These are phyloP conservation scores for Clitopilus passeckerianus DNA, from an alignment of 768 basidiomycete species.

Conservation along the genomic window DNA sequence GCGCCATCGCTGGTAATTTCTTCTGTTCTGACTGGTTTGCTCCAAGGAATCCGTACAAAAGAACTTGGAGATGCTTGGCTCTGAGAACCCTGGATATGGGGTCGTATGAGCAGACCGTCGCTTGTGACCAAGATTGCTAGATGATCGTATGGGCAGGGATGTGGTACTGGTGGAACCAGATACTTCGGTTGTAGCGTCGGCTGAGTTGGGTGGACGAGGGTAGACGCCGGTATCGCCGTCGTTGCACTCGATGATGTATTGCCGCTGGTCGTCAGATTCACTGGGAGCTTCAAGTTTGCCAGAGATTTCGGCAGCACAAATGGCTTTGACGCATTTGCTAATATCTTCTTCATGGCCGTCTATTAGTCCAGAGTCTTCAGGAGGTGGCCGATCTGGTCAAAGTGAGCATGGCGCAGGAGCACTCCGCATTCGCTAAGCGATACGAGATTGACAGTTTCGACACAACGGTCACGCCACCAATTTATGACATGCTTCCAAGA, in stretches of 20 bases:
- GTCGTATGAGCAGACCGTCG: conserved; percentile 65
- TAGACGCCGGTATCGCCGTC: conserved; percentile 7
- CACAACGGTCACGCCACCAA: neutral
- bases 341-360: neutral
- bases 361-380: neutral
- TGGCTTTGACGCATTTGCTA: conserved; percentile 25
- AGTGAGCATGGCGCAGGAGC: neutral
- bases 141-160: conserved; percentile 67
- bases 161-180: conserved; percentile 63
- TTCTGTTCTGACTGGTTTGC: conserved; percentile 48
- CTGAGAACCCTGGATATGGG: conserved; percentile 32
- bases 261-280: neutral
- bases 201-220: conserved; percentile 12
- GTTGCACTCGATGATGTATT: neutral
- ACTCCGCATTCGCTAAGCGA: neutral
- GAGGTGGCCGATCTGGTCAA: neutral
- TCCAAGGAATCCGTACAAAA: conserved; percentile 51
- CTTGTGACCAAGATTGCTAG: conserved; percentile 57
- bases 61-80: conserved; percentile 20
- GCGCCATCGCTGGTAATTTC: conserved; percentile 35
- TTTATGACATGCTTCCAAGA: neutral
- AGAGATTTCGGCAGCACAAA: conserved; percentile 18
- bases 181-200: conserved; percentile 57
- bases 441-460: neutral
- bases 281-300: conserved; percentile 6